These are phyloP conservation scores for Lepidium campestre DNA, from an alignment of 441 rosid genomes.

Conservation along the genomic window DNA sequence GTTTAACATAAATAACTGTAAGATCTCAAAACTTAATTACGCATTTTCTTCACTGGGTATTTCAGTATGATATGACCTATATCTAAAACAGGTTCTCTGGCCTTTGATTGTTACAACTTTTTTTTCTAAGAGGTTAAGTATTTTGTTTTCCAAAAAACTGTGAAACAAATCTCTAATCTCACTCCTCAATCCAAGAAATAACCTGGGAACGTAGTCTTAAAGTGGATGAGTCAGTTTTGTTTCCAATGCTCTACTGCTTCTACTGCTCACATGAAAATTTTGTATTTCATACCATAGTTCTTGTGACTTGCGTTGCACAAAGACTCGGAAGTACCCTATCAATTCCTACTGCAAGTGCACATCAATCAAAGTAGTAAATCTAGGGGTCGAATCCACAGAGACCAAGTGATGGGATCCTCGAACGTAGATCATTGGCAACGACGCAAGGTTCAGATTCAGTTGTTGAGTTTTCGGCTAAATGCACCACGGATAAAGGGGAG, in stretches of 20 bases:
- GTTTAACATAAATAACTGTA: neutral
- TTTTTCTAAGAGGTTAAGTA: neutral
- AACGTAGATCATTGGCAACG: too few relatives aligned
- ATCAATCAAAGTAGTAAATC: too few relatives aligned
- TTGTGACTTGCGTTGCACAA: slow-evolving; percentile 93
- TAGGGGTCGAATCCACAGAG: too few relatives aligned
- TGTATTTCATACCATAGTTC: slow-evolving; percentile 98
- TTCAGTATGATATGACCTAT: neutral
- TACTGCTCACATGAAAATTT: slow-evolving; percentile 93
- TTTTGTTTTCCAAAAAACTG: neutral
- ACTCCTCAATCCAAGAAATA: neutral
- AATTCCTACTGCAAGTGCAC: too few relatives aligned
- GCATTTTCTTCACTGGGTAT: neutral
- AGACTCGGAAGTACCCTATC: slow-evolving; percentile 85
- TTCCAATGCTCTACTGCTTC: slow-evolving; percentile 26
- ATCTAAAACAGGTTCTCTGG: neutral
- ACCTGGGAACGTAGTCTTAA: neutral
- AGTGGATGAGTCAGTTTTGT: neutral
- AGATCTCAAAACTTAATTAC: neutral
- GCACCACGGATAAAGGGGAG: too few relatives aligned
- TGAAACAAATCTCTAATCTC: neutral
- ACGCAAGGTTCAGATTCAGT: too few relatives aligned
- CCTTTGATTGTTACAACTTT: neutral
- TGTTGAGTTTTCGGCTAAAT: too few relatives aligned
- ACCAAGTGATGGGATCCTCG: too few relatives aligned